Conservation (phyloP, 2,329 filamentous ascomycete genomes). For the Cryphonectria radicalis region DNA sequence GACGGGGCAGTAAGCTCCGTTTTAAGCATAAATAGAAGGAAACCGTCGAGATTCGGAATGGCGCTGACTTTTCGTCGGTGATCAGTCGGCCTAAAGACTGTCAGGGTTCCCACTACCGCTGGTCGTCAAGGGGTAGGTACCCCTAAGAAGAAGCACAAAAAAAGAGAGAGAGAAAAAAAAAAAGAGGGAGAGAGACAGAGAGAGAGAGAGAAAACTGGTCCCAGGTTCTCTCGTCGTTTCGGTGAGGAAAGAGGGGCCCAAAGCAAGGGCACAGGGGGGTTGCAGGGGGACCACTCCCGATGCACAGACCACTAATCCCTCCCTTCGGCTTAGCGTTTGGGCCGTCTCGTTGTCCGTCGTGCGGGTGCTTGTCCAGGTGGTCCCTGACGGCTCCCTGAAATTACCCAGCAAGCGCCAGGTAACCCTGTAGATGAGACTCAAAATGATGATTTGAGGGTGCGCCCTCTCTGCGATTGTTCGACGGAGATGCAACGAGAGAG, state of each 20-base stretch:
- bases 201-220: not conserved
- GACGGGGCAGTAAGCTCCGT: conserved; percentile 2
- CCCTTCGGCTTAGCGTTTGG: not conserved
- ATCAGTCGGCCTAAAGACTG: not conserved
- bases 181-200: too few relatives aligned
- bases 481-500: too few relatives aligned
- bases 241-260: conserved; percentile 5
- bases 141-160: not conserved
- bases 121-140: not conserved
- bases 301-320: conserved; percentile 2
- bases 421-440: conserved; percentile 10
- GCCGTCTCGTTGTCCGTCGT: not conserved
- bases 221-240: not conserved
- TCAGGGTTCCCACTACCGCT: not conserved
- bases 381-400: conserved; percentile 1
- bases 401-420: conserved; percentile 2
- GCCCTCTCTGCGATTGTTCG: not conserved
- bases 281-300: not conserved
- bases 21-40: conserved; percentile 17
- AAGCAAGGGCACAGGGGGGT: not conserved
- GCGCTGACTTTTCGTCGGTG: not conserved
- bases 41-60: not conserved
- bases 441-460: not conserved
- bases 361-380: conserved; percentile 8
- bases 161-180: not conserved